Evolutionary conservation across 169 alveolate species (phyloP), one percentile per base, ranked within the genome.

Genomic region (Babesia divergens): DNA sequence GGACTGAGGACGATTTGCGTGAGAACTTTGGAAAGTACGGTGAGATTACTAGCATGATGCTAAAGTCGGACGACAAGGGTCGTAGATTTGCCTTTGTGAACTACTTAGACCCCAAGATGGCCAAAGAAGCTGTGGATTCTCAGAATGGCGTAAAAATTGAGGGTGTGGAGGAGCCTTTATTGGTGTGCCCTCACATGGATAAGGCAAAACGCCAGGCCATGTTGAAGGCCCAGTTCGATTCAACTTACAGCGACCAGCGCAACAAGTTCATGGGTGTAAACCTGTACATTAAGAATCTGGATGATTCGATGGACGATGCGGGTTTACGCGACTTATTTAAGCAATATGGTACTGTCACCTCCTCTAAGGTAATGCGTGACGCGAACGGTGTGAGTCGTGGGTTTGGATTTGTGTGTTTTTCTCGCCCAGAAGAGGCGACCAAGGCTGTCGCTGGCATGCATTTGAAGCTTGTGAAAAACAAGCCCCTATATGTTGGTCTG

Each of bases 401-500:
- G 37, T 97, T 96, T 74, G 99, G 99, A 31, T 97, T 95, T 79
- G 99, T 96, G 22, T 96, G 98, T 89, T 97, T 95, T 90, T 85
- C 90, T 53, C 81, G 93, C 20, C 97, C 97, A 14, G 98, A 95
- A 58, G 99, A 95, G 83, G 99, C 99, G 11, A 94, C 95, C 31
- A 94, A 91, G 82, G 99, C 99, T 9, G 96, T 95, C 43, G 92
- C 98, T 31, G 99, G 95, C 79, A 96, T 95, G 98, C 97, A 95
- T 68, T 77, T 94, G 77, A 93, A 93, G 90, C 84, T 89, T 49
- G 90, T 91, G 13, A 82, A 91, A 68, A 87, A 82, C 49, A 95
- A 95, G 84, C 98, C 98, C 8, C 82, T 95, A 54, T 95, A 94
- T 52, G 97, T 94, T n/a, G 97, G 97, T 0, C 88, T 94, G 34